These are phyloP conservation scores for Trichoderma endophyticum DNA, from an alignment of 2,329 filamentous ascomycete species.

Conservation along the genomic window DNA sequence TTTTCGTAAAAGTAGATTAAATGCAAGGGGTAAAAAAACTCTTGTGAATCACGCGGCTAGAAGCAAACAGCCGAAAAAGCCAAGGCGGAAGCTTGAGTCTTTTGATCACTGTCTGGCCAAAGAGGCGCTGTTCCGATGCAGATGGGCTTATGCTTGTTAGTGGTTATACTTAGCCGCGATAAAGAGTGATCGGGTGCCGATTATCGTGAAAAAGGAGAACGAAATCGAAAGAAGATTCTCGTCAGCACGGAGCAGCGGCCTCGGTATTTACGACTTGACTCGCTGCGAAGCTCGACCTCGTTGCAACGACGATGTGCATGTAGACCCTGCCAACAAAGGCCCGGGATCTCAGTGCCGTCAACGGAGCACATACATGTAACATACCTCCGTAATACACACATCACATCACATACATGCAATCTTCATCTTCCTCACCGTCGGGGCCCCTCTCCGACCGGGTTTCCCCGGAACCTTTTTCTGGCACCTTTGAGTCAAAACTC, in stretches of 20 bases:
- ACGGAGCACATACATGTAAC: background rate
- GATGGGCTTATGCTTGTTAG: background rate
- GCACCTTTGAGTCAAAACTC: background rate
- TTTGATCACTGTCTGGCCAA: background rate
- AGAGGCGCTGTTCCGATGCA: background rate
- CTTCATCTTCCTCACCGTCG: background rate
- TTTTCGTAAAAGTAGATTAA: background rate
- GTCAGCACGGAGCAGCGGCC: background rate
- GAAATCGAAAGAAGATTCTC: background rate
- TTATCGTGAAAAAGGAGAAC: background rate
- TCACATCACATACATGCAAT: background rate
- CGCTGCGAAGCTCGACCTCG: background rate
- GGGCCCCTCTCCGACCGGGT: background rate
- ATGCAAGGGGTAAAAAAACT: background rate
- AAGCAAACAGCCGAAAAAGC: background rate
- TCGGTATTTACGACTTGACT: background rate
- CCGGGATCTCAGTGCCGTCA: background rate
- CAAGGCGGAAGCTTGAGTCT: background rate
- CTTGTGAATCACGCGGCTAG: background rate
- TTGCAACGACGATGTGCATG: background rate
- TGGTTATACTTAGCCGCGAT: background rate
- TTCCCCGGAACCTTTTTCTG: conserved; percentile 1
- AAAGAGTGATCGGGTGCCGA: background rate
- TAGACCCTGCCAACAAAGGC: background rate
- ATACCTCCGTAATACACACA: background rate